Evolutionary conservation across 2,329 filamentous ascomycete genomes (phyloP).

Genomic region (Camillea tinctor): DNA sequence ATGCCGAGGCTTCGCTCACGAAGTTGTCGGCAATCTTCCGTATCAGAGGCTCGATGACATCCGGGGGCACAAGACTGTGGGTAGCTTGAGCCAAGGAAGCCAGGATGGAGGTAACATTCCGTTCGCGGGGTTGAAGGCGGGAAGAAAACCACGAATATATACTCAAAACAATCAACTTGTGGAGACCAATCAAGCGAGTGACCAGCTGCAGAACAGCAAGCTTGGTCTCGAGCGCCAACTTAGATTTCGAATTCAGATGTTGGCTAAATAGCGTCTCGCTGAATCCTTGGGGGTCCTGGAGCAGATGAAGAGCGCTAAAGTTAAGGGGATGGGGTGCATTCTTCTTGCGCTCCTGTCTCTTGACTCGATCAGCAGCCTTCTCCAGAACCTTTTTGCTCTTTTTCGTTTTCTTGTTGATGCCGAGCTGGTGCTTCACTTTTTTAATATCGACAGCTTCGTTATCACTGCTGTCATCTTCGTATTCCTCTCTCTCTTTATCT

Average conservation of each 20-base stretch:
- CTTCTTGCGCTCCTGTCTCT: conserved; percentile 84
- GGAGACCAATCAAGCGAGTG: conserved; percentile 84
- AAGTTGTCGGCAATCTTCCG: conserved; percentile 99
- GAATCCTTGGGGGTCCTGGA: conserved; percentile 93
- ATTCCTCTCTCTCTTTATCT: conserved; percentile 91
- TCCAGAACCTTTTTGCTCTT: conserved; percentile 80
- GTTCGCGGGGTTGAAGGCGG: conserved; percentile 83
- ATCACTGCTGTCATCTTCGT: conserved; percentile 84
- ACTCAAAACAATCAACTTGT: conserved; percentile 79
- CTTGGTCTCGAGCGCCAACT: conserved; percentile 83
- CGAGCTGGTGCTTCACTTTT: conserved; percentile 78
- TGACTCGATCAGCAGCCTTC: conserved; percentile 78
- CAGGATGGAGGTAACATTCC: conserved; percentile 87
- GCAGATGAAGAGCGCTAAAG: conserved; percentile 90
- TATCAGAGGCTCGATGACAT: conserved; percentile 84
- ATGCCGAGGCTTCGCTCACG: conserved; percentile 88
- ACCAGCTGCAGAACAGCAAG: conserved; percentile 88
- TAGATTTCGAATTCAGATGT: conserved; percentile 82
- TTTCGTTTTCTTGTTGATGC: conserved; percentile 95
- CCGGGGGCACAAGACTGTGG: conserved; percentile 87
- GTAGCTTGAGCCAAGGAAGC: conserved; percentile 90
- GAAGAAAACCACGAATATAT: conserved; percentile 98
- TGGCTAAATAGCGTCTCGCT: conserved; percentile 87
- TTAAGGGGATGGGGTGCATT: conserved; percentile 83
- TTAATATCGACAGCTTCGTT: conserved; percentile 77